Evolutionary conservation across 441 rosid species (phyloP), one percentile per base, ranked within the genome.

Genomic region (Populus tomentosa): DNA sequence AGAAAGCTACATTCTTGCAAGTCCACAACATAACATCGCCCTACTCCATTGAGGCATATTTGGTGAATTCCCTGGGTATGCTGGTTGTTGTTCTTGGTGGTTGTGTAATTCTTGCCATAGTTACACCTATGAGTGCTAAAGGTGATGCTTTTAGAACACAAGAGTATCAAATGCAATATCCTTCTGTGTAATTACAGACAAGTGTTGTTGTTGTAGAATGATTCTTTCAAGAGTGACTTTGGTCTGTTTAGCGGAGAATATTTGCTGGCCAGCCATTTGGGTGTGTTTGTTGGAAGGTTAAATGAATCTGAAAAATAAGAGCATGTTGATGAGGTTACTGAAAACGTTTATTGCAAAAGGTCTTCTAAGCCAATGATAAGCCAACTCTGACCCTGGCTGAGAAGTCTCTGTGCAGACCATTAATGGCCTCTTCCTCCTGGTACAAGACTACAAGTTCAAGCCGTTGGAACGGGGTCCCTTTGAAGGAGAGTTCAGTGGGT

Each of bases 1-100:
- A 94, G 86, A 94, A 94, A 75, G 75, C 83, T 36, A 94, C 96
- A 20, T 94, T 94, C 85, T 85, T 94, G 76, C 96, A 89, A 75
- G 79, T 87, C 23, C 87, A 89, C 80, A 80, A 77, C 73, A 87
- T 91, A 72, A 90, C 90, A 69, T 80, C 90, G 3, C 90, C 82
- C 59, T 92, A 89, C 72, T 92, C 93, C 4, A 80, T 83, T 0
- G 94, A 94, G 87, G 93, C 97, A 2, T 72, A 91, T 87, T 80
- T 92, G 13, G 86, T 88, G 66, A 94, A 94, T 82, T 85, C 88
- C 3, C 70, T 88, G 78, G 98, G 98, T 7, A 81, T 92, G 73
- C 77, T 90, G 80, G 84, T 91, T 36, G 86, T 89, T 65, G 77
- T 85, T 56, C 87, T 94, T 69, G 92, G 97, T 20, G 98, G 93